Percentiles rank a stretch among this genome's conserved stretches.
phyloP scores from a whole-genome alignment of 2,329 filamentous ascomycete species.

The Neoarthrinium moseri region DNA sequence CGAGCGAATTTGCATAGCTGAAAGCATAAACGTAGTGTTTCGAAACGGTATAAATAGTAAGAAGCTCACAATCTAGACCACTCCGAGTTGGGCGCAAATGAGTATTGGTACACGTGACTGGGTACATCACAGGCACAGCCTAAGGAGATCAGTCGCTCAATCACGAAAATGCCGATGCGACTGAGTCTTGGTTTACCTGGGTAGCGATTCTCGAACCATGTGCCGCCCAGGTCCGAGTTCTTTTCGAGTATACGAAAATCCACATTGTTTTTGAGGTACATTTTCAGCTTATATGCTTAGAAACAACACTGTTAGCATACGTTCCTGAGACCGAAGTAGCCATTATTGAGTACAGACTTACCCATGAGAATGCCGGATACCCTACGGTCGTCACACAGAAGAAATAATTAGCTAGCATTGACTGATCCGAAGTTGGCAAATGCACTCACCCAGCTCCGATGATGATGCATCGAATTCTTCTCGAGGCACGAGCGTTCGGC shows the following conservation, averaged over 20 bases:
- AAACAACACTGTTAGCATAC: background rate
- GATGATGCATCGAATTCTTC: background rate
- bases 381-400: background rate
- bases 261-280: background rate
- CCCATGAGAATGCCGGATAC: background rate
- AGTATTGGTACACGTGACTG: background rate
- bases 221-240: background rate
- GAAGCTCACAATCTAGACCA: background rate
- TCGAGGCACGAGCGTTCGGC: background rate
- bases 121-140: slow-evolving; percentile 4
- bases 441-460: background rate
- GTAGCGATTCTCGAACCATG: slow-evolving; percentile 1
- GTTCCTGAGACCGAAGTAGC: background rate
- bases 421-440: background rate
- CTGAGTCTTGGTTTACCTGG: background rate
- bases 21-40: background rate
- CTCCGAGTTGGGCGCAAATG: background rate
- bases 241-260: slow-evolving; percentile 1
- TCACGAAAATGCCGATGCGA: too few species aligned
- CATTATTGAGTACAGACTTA: background rate
- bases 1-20: background rate
- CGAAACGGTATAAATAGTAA: background rate
- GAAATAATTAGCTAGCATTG: background rate
- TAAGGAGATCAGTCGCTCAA: background rate
- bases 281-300: background rate